Evolutionary conservation across 768 basidiomycete species (phyloP).

Genomic region (Rhizopogon roseolus): DNA sequence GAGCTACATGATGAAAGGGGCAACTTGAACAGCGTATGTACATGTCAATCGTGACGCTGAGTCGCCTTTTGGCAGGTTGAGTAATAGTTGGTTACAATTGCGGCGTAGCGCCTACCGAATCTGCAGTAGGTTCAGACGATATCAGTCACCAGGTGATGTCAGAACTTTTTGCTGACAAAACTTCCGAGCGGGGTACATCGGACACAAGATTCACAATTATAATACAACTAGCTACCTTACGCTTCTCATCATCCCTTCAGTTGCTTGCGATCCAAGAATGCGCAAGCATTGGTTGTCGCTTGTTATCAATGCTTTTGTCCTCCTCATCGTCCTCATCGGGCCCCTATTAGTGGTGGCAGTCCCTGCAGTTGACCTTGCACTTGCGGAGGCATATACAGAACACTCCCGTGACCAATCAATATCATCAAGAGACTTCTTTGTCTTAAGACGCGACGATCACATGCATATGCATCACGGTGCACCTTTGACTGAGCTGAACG

Average conservation of each 20-base stretch:
- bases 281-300: not conserved
- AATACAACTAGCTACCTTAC: not conserved
- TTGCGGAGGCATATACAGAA: not conserved
- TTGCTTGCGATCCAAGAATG: slow-evolving; percentile 7
- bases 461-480: slow-evolving; percentile 43
- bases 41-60: no score
- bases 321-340: slow-evolving; percentile 5
- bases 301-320: not conserved
- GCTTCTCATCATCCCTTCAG: not conserved
- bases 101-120: no score
- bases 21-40: no score
- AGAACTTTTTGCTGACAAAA: slow-evolving; percentile 2
- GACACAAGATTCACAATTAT: not conserved
- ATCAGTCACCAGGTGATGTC: not conserved
- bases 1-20: no score
- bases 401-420: not conserved
- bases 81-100: no score
- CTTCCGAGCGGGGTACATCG: not conserved
- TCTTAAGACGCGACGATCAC: slow-evolving; percentile 28
- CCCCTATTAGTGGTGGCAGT: not conserved
- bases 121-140: no score
- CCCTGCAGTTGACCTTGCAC: not conserved
- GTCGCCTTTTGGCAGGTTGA: no score
- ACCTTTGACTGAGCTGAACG: slow-evolving; percentile 65
- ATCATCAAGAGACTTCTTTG: not conserved